Base-by-base conservation (phyloP, 164 flowering plant genomes). In the Liquidambar formosana region DNA sequence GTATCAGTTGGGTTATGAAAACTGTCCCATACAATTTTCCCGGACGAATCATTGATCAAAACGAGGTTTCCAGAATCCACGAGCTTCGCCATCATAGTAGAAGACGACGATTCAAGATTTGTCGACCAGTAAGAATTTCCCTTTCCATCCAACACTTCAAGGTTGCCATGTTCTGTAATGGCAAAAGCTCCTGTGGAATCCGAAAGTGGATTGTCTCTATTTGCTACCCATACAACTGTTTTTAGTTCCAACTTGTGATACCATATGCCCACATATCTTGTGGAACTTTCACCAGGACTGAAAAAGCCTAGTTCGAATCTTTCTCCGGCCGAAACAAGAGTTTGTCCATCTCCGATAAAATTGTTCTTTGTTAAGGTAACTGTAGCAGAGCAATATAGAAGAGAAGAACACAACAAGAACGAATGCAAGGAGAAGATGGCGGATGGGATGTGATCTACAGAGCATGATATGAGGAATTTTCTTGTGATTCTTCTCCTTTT, bases 261-360 rank as follows among this genome's bases (percentile, higher is more conserved):
- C n/a, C n/a, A n/a, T n/a, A n/a, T n/a, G n/a, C 87, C 84, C 0
- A 84, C 63, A 56, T 72, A 82, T 56, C 73, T 71, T 38, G 33
- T 44, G 48, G 56, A 67, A 26, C 57, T 28, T 6, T 67, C 62
- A 21, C n/a, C 8, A 28, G 79, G 79, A 19, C 58, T 71, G 58
- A 82, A 84, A 63, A 79, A 84, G 0, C 85, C 88, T 0, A 82
- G 78, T 56, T 72, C 78, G 43, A 84, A 84, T 8, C 0, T 68
- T 21, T 45, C 21, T 12, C 74, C 77, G 8, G 75, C 66, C 13
- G 87, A 84, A 19, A 81, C 67, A 23, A 83, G 69, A 21, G 70
- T 73, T 33, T 33, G 41, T 33, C 41, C 57, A 12, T 73, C 67
- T 1, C 25, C 41, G 8, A 79, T 64, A n/a, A 46, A 46, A 33